phyloP scores from a whole-genome alignment of 768 basidiomycete species.

The Tulasnella sp. region DNA sequence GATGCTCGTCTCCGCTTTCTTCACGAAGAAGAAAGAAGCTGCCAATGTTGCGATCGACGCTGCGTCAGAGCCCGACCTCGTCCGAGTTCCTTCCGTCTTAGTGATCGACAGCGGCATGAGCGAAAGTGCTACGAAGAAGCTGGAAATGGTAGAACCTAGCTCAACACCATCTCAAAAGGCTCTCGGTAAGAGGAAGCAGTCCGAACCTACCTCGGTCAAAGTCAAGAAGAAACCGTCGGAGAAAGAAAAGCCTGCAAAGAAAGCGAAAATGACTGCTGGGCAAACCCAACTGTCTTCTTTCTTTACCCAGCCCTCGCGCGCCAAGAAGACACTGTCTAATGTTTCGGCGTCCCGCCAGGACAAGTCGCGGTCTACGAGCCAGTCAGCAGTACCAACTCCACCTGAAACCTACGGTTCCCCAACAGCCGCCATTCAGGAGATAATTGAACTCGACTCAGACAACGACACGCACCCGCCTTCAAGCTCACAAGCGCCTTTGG shows the following conservation, averaged over 20 bases:
- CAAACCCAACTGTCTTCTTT: conserved; percentile 12
- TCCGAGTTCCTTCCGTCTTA: background rate
- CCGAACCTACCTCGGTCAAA: background rate
- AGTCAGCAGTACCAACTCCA: background rate
- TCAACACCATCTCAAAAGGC: background rate
- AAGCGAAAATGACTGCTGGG: background rate
- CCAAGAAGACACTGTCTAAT: background rate
- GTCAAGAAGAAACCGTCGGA: background rate
- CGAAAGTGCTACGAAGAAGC: background rate
- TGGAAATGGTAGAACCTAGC: background rate
- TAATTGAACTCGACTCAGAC: conserved; percentile 1
- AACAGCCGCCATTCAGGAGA: background rate
- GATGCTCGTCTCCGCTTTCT: conserved; percentile 70
- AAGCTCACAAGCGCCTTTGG: conserved; percentile 18
- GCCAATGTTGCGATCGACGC: background rate
- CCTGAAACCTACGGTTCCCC: background rate
- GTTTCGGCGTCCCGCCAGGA: background rate
- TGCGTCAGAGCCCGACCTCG: background rate
- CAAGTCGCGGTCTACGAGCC: background rate
- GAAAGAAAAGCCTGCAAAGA: background rate
- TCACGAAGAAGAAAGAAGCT: conserved; percentile 31
- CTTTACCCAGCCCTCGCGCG: background rate
- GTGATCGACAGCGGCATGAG: background rate
- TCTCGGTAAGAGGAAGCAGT: background rate
- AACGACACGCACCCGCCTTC: background rate